A percentile compares a stretch with the other conserved stretches of the same genome.
These are phyloP conservation scores for Metschnikowia cerradonensis DNA, from an alignment of 805 yeast species.

Conservation along the genomic window DNA sequence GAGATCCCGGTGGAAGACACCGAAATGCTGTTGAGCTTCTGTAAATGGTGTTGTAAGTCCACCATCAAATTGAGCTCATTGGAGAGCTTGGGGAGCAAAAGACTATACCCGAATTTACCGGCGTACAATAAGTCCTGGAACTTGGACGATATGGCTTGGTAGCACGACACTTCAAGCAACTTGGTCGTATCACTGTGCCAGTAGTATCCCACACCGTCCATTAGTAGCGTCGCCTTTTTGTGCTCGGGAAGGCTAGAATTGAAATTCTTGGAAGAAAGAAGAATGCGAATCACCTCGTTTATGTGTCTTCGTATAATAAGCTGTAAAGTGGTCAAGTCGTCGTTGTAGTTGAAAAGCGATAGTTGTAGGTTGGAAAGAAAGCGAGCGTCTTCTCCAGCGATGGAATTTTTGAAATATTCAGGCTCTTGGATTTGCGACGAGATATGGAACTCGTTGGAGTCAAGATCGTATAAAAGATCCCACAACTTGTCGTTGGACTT, in stretches of 20 bases:
- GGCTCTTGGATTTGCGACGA: conserved; percentile 21
- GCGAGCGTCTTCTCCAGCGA: conserved; percentile 43
- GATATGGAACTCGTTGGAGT: conserved; percentile 40
- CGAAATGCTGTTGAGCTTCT: conserved; percentile 27
- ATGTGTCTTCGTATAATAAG: conserved; percentile 42
- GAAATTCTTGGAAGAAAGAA: conserved; percentile 37
- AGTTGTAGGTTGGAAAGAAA: conserved; percentile 41
- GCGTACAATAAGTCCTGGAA: conserved; percentile 33
- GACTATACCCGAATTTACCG: conserved; percentile 29
- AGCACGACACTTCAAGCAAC: conserved; percentile 38
- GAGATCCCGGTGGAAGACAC: conserved; percentile 4
- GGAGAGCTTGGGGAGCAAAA: conserved; percentile 32
- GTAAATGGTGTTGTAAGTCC: conserved; percentile 41
- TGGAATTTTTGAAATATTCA: conserved; percentile 29
- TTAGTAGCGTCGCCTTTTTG: conserved; percentile 23
- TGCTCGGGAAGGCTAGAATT: conserved; percentile 17
- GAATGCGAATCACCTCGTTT: conserved; percentile 38
- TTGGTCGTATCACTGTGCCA: conserved; percentile 42
- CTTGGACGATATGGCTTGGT: conserved; percentile 33
- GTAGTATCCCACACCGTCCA: conserved; percentile 42
- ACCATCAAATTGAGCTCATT: conserved; percentile 41
- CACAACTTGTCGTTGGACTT: conserved; percentile 50
- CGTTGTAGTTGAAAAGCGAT: conserved; percentile 42
- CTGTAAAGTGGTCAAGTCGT: conserved; percentile 44
- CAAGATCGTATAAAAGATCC: conserved; percentile 63